Percentiles rank a stretch among this genome's conserved stretches.
Conservation (phyloP, 805 yeast species). For the Yarrowia yakushimensis region DNA sequence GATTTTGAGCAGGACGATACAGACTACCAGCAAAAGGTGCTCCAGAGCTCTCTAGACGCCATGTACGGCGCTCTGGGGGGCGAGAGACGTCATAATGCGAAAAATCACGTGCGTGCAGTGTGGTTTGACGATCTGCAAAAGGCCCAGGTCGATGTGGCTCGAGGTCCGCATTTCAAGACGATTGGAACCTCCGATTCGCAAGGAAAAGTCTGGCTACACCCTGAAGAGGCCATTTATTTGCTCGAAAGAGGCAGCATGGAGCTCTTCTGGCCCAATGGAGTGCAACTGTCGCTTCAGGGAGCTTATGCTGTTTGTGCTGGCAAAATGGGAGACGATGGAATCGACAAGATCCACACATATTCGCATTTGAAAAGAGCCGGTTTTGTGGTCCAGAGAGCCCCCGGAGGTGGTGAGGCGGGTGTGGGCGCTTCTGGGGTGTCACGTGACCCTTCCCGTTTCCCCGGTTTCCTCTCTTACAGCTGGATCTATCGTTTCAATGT, state of each 20-base stretch:
- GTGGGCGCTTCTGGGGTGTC: too few species aligned
- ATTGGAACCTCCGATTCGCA: slow-evolving; percentile 58
- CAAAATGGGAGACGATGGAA: slow-evolving; percentile 37
- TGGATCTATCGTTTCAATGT: slow-evolving; percentile 11
- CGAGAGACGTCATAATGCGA: slow-evolving; percentile 39
- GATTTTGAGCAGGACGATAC: slow-evolving; percentile 85
- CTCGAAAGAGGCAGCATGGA: slow-evolving; percentile 73
- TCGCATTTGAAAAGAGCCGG: slow-evolving; percentile 75
- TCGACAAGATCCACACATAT: slow-evolving; percentile 63
- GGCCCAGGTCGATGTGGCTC: slow-evolving; percentile 49
- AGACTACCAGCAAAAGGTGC: slow-evolving; percentile 44
- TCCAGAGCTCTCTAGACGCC: slow-evolving; percentile 55
- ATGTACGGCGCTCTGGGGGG: slow-evolving; percentile 65
- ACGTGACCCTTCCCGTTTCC: not conserved
- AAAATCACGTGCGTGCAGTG: slow-evolving; percentile 52
- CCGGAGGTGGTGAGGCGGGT: too few species aligned
- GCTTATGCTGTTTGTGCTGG: slow-evolving; percentile 53
- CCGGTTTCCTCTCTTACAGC: not conserved
- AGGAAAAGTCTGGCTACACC: slow-evolving; percentile 51
- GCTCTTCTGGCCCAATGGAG: slow-evolving; percentile 39
- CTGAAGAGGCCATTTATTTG: slow-evolving; percentile 71
- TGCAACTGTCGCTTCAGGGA: slow-evolving; percentile 58
- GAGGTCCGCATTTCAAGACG: slow-evolving; percentile 70
- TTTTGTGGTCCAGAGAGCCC: slow-evolving; percentile 50
- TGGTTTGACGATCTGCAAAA: slow-evolving; percentile 41